Base-by-base conservation (phyloP, 441 rosid genomes). In the Populus hybrid region DNA sequence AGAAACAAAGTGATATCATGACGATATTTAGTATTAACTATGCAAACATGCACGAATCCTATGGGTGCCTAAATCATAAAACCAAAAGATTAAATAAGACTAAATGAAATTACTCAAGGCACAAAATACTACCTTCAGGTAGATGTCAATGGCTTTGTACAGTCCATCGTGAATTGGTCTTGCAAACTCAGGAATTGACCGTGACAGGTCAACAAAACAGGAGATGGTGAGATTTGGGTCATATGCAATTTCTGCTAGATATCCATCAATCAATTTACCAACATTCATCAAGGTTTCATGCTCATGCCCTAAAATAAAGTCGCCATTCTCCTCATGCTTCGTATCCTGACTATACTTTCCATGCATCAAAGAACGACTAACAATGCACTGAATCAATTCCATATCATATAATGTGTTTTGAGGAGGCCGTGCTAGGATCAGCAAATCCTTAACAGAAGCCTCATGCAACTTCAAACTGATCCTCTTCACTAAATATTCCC, bases 141-240 rank as follows among this genome's bases (percentile, higher is more conserved):
- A 95, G 74, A 76, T 38, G 77, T 92, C 98, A 70, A 95, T 86
- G 82, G 99, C 98, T 80, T 87, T 90, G 88, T 95, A 95, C n/a
- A 95, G 82, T 63, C 89, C 90, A 71, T 95, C 97, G 71, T 95
- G 95, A 78, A 86, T 79, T n/a, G 91, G 92, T 76, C 99, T 88
- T 19, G 88, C 92, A 57, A 91, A 78, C 75, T 91, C 94, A 0
- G 97, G 97, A 79, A 95, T 82, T 0, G 85, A 85, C 80, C 35
- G 86, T n/a, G 94, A 81, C 67, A 95, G 74, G 72, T 89, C 88
- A 0, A 88, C 68, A 74, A 95, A 94, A 80, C 88, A 87, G 64
- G 83, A 73, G 14, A 90, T 79, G 4, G 85, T 64, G 34, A 95
- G 87, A 77, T 82, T 84, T 1, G 85, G 84, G 74, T 89, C 92